Base-by-base conservation (phyloP, 495 filamentous ascomycete genomes). In the Annulohypoxylon nitens region DNA sequence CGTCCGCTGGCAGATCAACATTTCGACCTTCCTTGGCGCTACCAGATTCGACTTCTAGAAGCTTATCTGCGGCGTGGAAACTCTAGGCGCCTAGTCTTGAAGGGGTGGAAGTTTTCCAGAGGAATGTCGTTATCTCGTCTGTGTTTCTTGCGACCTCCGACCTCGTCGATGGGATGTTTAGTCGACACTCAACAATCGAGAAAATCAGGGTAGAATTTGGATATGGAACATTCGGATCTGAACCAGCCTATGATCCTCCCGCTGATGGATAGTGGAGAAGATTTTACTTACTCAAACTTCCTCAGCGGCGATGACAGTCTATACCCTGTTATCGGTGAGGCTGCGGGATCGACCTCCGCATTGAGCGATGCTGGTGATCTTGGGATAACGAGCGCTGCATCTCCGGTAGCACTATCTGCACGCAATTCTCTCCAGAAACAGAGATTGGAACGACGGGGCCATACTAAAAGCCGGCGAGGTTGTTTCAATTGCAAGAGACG, bases 401-500 rank as follows among this genome's bases (percentile, higher is more conserved):
- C 70, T 11, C 53, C 76, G 4, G 39, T 59, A 23, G 43, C 69
- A 0, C 11, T 43, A 4, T 39, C 67, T 14, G 66, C 37, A 26
- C 36, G 58, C 16, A 71, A 59, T 14, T 45, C 60, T 45, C 50
- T 16, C 34, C 70, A 67, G 14, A 81, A 69, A 60, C 79, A 76
- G 37, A 76, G 80, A 48, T 61, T 82, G n/a, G 83, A 86, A 74
- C 72, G 84, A 43, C 60, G 81, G 37, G 84, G 85, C 0, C 89
- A 90, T 64, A 90, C 85, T 1, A 91, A 91, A 75, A 89, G 87
- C 30, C 80, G 89, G 2, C 78, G 84, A n/a, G 89, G 89, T 1
- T 91, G 89, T 73, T 88, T 85, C 67, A 88, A 89, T 78, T 91
- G 90, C 83, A 91, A 91, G 76, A 79, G 83, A 47, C 80, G 88